These are phyloP conservation scores for Chaetoscypha palmicola DNA, from an alignment of 2,329 filamentous ascomycete species.

Conservation along the genomic window DNA sequence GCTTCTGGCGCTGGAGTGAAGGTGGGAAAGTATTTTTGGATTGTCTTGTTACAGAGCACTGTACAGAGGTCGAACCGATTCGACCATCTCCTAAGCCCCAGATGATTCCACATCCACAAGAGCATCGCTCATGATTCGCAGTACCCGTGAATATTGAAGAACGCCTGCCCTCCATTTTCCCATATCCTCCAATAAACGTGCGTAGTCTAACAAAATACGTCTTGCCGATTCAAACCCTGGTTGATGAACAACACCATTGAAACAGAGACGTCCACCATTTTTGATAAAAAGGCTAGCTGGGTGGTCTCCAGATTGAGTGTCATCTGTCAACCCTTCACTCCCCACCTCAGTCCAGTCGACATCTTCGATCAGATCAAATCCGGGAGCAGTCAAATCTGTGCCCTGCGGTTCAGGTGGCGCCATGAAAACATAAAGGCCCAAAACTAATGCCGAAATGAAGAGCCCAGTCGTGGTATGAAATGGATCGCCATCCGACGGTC, in stretches of 20 bases:
- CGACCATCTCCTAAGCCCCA: conserved; percentile 6
- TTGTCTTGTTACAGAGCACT: background rate
- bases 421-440: conserved; percentile 47
- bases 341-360: conserved; percentile 43
- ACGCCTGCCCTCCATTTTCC: conserved; percentile 40
- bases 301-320: conserved; percentile 26
- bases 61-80: conserved; percentile 5
- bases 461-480: conserved; percentile 43
- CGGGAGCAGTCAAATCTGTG: conserved; percentile 20
- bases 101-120: conserved; percentile 31
- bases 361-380: conserved; percentile 41
- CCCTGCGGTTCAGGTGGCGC: conserved; percentile 25
- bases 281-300: conserved; percentile 39
- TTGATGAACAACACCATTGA: conserved; percentile 41
- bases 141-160: conserved; percentile 42
- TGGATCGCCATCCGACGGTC: conserved; percentile 44
- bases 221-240: conserved; percentile 45
- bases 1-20: no score
- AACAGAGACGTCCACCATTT: conserved; percentile 40
- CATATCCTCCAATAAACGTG: conserved; percentile 44
- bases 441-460: conserved; percentile 43
- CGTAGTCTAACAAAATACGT: conserved; percentile 44
- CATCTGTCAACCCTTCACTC: conserved; percentile 35
- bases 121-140: conserved; percentile 49
- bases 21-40: background rate